These are phyloP conservation scores for Debaryomyces robertsiae DNA, from an alignment of 1,139 yeast species.

Conservation along the genomic window DNA sequence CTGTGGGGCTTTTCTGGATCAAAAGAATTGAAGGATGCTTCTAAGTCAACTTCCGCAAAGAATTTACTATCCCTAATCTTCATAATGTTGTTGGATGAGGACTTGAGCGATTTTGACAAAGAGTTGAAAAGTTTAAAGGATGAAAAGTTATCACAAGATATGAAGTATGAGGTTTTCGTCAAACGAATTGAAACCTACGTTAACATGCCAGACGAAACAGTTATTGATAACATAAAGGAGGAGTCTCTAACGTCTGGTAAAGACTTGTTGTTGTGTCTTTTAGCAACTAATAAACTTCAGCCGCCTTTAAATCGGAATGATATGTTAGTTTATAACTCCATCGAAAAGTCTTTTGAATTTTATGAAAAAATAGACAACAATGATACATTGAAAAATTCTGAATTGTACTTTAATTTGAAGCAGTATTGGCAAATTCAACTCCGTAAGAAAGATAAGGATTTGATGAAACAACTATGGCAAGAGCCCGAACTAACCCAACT, in stretches of 20 bases:
- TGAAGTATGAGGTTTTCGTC: conserved; percentile 25
- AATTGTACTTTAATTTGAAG: conserved; percentile 50
- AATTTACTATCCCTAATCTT: conserved; percentile 71
- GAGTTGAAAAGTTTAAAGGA: conserved; percentile 52
- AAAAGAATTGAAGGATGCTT: conserved; percentile 14
- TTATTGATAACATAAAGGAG: conserved; percentile 25
- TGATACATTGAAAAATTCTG: conserved; percentile 20
- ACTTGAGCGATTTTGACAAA: conserved; percentile 64
- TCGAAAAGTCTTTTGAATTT: conserved; percentile 23
- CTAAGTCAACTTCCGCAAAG: conserved; percentile 52
- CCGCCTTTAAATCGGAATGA: conserved; percentile 19
- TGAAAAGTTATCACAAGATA: conserved; percentile 17
- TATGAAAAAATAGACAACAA: conserved; percentile 21
- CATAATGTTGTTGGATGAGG: conserved; percentile 75
- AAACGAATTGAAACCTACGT: conserved; percentile 31
- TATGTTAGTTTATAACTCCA: conserved; percentile 8
- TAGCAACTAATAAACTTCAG: conserved; percentile 22
- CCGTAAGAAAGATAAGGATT: conserved; percentile 72
- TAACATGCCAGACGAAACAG: conserved; percentile 14
- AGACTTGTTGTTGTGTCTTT: conserved; percentile 30
- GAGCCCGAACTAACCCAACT: conserved; percentile 77
- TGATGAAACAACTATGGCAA: conserved; percentile 77
- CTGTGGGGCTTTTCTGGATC: conserved; percentile 22
- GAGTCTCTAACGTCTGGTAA: conserved; percentile 23
- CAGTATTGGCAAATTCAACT: conserved; percentile 67